Evolutionary conservation across 352 stramenopile genomes (phyloP), one percentile per base, ranked within the genome.

Genomic region (Pythium phragmiticola): DNA sequence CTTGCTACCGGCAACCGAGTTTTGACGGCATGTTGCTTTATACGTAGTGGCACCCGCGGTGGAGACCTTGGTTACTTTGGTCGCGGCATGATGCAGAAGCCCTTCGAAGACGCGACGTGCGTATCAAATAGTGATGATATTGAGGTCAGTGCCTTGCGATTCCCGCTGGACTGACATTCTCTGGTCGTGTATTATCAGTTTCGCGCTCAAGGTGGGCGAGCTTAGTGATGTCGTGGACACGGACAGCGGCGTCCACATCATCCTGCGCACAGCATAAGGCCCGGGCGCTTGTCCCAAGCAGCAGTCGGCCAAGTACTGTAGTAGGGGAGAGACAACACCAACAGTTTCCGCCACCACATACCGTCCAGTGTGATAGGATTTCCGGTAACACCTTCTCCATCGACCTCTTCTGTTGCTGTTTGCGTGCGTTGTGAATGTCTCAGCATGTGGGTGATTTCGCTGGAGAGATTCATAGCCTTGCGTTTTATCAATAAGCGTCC

Each of bases 221-320:
- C 87, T 99, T 68, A 98, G 87, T 56, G 88, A 78, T 51, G 94
- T 99, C 66, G 90, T 99, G 21, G 93, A 96, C 62, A 98, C 94
- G 52, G 96, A 98, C 74, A 98, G 84, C 57, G 97, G 97, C 51
- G 94, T 98, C 64, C 96, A 99, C 85, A 96, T 99, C 62, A 98
- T 99, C 54, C 84, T 98, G 54, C 84, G 96, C 65, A 93, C 84
- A n/a, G 84, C 80, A 7, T 92, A 84, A 84, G 87, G 96, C 0
- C 87, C 96, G 2, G 7, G 1, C 26, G 26, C 26, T 30, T 3
- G 26, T 30, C 26, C 26, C 26, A 97, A 73, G 62, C 23, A 98
- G 72, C 56, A 87, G 34, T 39, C 7, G 34, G 34, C 7, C 21
- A 51, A n/a, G 9, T n/a, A 30, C 21, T 17, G 21, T 36, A 34